These are phyloP conservation scores for Penicillium waksmanii DNA, from an alignment of 495 filamentous ascomycete species.

Conservation along the genomic window DNA sequence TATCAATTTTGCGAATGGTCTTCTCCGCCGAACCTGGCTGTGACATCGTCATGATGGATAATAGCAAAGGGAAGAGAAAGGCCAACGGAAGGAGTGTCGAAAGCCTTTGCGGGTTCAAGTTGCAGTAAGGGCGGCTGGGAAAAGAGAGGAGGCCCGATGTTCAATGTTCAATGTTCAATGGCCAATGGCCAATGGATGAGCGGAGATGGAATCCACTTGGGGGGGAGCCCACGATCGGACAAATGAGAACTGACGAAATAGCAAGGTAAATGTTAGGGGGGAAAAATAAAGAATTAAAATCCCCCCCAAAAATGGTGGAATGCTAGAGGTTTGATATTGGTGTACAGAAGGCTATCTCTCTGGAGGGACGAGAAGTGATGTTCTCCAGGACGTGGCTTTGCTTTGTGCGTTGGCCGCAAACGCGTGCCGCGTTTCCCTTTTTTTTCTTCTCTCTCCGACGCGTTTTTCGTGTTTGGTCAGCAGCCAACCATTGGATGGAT, in stretches of 20 bases:
- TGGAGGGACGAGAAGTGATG: background rate
- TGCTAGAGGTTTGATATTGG: background rate
- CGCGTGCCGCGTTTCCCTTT: conserved; percentile 1
- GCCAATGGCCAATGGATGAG: conserved; percentile 13
- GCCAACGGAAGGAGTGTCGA: conserved; percentile 19
- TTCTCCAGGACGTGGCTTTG: too few relatives aligned
- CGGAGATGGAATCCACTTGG: conserved; percentile 23
- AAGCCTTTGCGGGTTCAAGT: conserved; percentile 6
- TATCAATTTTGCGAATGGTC: conserved; percentile 54
- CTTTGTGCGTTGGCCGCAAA: background rate
- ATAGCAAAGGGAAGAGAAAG: conserved; percentile 14
- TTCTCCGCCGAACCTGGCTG: conserved; percentile 43
- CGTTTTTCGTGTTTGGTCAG: background rate
- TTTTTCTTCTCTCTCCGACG: background rate
- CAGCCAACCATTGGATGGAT: too few relatives aligned
- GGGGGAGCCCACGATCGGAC: conserved; percentile 11
- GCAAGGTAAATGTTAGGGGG: too few relatives aligned
- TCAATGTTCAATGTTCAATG: conserved; percentile 24
- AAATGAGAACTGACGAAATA: background rate
- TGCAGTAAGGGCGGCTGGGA: conserved; percentile 37
- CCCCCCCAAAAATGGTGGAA: background rate
- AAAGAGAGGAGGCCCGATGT: conserved; percentile 14
- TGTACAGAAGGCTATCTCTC: too few relatives aligned
- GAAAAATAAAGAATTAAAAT: background rate
- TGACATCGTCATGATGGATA: conserved; percentile 38